These are phyloP conservation scores for Myxozyma melibiosi DNA, from an alignment of 805 yeast species.

Conservation along the genomic window DNA sequence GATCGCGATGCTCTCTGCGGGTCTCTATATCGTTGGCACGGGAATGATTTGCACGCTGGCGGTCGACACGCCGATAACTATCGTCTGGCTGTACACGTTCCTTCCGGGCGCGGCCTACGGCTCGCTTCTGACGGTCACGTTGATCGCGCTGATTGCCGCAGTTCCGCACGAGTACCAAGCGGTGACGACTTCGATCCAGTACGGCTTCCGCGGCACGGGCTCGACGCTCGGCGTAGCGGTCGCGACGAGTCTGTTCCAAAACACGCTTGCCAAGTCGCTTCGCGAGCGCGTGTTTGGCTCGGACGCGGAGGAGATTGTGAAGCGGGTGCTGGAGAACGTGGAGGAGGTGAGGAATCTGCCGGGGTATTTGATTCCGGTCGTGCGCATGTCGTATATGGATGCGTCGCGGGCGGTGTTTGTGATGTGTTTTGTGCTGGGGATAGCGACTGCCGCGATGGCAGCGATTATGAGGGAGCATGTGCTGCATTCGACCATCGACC, in stretches of 20 bases:
- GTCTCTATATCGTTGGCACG: constrained; percentile 22
- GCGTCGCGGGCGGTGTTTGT: constrained; percentile 29
- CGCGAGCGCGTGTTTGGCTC: constrained; percentile 22
- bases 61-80: constrained; percentile 13
- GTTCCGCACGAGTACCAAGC: constrained; percentile 65
- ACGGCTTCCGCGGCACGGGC: constrained; percentile 72
- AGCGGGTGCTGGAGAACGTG: constrained; percentile 19
- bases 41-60: constrained; percentile 23
- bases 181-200: constrained; percentile 73
- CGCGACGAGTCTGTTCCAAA: constrained; percentile 59
- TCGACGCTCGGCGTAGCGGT: constrained; percentile 67
- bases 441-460: constrained; percentile 20
- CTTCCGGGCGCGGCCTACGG: constrained; percentile 62
- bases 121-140: constrained; percentile 57
- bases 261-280: constrained; percentile 41
- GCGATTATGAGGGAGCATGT: constrained; percentile 31
- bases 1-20: constrained; percentile 33
- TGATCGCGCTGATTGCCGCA: constrained; percentile 65
- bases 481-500: constrained; percentile 22
- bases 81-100: constrained; percentile 22
- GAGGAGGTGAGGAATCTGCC: constrained; percentile 23
- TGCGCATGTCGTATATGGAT: constrained; percentile 25
- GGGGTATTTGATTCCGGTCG: constrained; percentile 16
- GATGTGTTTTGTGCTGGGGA: constrained; percentile 20
- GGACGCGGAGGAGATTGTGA: constrained; percentile 23